Conservation (phyloP, 2,329 filamentous ascomycete species). For the Paramyrothecium sp. region DNA sequence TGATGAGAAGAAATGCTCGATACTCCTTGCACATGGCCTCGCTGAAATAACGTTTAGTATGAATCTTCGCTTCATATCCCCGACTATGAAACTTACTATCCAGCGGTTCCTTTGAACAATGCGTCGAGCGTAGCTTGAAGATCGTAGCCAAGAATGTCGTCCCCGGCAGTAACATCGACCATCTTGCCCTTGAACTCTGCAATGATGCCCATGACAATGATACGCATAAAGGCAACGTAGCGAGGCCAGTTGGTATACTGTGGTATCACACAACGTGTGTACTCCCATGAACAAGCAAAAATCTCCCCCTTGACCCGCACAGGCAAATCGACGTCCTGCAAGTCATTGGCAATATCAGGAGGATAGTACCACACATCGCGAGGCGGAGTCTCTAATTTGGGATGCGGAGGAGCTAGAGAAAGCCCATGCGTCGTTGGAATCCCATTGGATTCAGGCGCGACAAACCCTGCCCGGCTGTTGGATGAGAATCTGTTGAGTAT, state of each 20-base stretch:
- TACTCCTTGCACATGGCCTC: neutral
- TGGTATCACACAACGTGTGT: neutral
- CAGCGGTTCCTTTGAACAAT: neutral
- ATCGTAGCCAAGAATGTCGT: neutral
- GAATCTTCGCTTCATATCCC: neutral
- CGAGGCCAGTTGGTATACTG: neutral
- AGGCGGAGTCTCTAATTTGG: neutral
- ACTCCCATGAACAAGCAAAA: neutral
- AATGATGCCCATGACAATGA: neutral
- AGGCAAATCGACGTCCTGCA: neutral
- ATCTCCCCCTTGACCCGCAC: neutral
- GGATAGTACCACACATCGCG: neutral
- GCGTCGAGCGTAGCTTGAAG: neutral
- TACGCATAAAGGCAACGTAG: neutral
- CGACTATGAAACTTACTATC: neutral
- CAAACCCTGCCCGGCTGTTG: neutral
- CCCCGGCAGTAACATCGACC: neutral
- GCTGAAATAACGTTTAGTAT: neutral
- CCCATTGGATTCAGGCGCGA: neutral
- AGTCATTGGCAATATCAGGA: neutral
- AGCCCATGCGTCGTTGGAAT: neutral
- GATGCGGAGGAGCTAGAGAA: neutral
- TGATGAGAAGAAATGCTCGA: neutral
- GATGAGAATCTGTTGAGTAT: neutral
- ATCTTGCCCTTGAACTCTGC: neutral